These are phyloP conservation scores for Coniosporium uncinatum DNA, from an alignment of 2,329 filamentous ascomycete species.

Conservation along the genomic window DNA sequence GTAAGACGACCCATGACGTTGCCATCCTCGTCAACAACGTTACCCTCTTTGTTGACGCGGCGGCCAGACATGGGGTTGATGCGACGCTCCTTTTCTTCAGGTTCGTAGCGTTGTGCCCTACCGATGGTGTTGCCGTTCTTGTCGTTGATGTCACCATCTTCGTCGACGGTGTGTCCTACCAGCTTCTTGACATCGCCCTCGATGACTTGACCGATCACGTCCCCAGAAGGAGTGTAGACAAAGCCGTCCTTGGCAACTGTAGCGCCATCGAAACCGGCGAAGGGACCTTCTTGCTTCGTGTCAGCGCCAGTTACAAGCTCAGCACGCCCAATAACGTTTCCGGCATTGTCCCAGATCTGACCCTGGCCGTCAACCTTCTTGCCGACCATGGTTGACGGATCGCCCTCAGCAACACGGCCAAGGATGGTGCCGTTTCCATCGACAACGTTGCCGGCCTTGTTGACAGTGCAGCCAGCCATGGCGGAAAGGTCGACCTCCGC, in stretches of 20 bases:
- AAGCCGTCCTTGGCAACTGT: constrained; percentile 52
- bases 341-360: constrained; percentile 58
- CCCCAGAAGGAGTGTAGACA: constrained; percentile 37
- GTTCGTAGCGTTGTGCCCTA: constrained; percentile 46
- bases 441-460: constrained; percentile 58
- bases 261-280: constrained; percentile 53
- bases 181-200: constrained; percentile 47
- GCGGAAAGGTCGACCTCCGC: constrained; percentile 48
- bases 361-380: constrained; percentile 58
- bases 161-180: constrained; percentile 41
- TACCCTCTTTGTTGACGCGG: constrained; percentile 46
- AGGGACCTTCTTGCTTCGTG: constrained; percentile 46
- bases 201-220: constrained; percentile 41
- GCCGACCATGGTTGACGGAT: constrained; percentile 48
- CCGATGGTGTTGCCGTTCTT: constrained; percentile 48
- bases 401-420: constrained; percentile 51
- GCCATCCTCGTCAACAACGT: constrained; percentile 44
- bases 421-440: constrained; percentile 52
- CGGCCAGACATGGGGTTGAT: constrained; percentile 55
- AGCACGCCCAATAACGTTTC: constrained; percentile 53
- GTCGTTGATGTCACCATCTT: constrained; percentile 45
- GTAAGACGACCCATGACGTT: constrained; percentile 43
- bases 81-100: constrained; percentile 45
- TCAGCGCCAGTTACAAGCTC: constrained; percentile 49
- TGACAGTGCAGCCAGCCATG: constrained; percentile 56